Conservation (phyloP, 2,329 filamentous ascomycete genomes). For the Ophiostoma sp. region DNA sequence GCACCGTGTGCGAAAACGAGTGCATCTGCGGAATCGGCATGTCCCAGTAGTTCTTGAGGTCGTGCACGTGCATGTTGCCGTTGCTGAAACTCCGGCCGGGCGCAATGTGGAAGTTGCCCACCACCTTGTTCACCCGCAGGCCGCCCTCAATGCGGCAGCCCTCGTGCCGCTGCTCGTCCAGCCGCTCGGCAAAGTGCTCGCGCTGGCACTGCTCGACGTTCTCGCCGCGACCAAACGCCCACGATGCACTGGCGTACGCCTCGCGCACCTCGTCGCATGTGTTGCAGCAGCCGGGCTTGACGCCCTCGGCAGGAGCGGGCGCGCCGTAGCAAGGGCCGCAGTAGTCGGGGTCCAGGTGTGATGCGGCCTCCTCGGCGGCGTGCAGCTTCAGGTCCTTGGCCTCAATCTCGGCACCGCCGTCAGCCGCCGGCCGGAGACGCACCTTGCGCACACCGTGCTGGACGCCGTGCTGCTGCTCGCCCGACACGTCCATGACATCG, state of each 20-base stretch:
- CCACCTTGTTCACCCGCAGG: conserved; percentile 93
- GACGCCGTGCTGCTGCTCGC: conserved; percentile 91
- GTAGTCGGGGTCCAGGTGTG: conserved; percentile 84
- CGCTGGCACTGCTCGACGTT: conserved; percentile 91
- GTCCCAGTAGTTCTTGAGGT: conserved; percentile 91
- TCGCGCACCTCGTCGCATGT: conserved; percentile 96
- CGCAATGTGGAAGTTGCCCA: conserved; percentile 97
- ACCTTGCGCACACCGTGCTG: conserved; percentile 91
- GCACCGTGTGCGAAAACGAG: conserved; percentile 83
- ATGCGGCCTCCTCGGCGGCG: conserved; percentile 58
- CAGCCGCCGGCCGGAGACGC: conserved; percentile 62
- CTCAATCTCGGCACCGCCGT: conserved; percentile 74
- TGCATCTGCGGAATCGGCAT: conserved; percentile 63
- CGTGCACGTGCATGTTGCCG: conserved; percentile 95
- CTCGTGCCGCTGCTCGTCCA: conserved; percentile 83
- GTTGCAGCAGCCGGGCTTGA: conserved; percentile 88
- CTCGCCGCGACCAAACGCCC: conserved; percentile 91
- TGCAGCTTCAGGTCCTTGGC: conserved; percentile 65
- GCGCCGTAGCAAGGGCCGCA: conserved; percentile 93
- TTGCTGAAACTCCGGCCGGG: conserved; percentile 94
- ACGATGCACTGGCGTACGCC: conserved; percentile 81
- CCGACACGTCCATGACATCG: conserved; percentile 98
- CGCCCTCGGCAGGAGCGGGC: conserved; percentile 60
- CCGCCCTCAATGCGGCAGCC: conserved; percentile 91
- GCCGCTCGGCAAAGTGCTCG: conserved; percentile 85